Base-by-base conservation (phyloP, 371 early-diverging fungal genomes). In the Dichotomocladium elegans region DNA sequence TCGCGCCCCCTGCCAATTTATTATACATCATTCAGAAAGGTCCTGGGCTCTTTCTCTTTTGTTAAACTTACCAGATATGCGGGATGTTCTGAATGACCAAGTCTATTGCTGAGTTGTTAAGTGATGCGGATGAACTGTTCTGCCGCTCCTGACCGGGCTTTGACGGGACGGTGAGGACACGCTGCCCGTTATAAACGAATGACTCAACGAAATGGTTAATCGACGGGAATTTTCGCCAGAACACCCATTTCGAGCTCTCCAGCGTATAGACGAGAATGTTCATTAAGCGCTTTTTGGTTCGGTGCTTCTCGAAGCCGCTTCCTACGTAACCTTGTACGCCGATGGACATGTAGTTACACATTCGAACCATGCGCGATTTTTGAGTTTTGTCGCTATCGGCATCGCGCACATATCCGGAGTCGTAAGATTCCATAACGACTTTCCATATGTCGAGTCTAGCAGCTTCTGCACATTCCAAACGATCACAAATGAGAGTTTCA, bases 271-370 rank as follows among this genome's bases (percentile, higher is more conserved):
- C 73, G 27, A 78, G 49, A 29, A 80, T 75, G 46, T 83, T 83
- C 10, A 60, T 57, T 11, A 61, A 58, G 17, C 84, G 74, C 28
- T 73, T 74, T 4, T 76, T 78, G 4, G 81, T 71, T 17, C 85
- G 60, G 29, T 79, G 80, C 47, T 74, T 59, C 61, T 85, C 85
- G 60, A 85, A 85, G 4, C 79, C 79, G 41, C 71, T 70, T 3
- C 85, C 85, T 7, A 85, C 83, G 50, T 76, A 81, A 3, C 85
- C 84, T 55, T 83, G 84, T 27, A 83, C 80, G 41, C 84, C 84
- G 31, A 83, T 68, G 1, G 80, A 79, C 64, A 82, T 68, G 46
- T 83, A 80, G 53, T 79, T 78, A 37, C 72, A 72, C 80, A 82
- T 81, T 15, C 77, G 61, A 21, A 56, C 41, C 33, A 70, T 34